Percentiles rank a stretch among this genome's conserved stretches.
These are phyloP conservation scores for Passalora sequoiae DNA, from an alignment of 2,329 filamentous ascomycete species.

Conservation along the genomic window DNA sequence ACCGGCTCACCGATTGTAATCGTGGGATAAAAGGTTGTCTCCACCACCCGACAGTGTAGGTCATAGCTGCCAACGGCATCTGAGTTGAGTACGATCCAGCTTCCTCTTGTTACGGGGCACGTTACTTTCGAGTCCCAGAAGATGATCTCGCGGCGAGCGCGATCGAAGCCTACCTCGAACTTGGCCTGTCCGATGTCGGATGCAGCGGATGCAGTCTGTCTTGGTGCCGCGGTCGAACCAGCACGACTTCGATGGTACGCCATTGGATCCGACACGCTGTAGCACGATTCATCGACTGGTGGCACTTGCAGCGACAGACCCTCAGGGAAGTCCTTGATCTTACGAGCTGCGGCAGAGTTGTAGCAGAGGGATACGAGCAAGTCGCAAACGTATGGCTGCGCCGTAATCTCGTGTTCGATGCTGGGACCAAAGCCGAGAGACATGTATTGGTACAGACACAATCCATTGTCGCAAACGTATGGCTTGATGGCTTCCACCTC, in stretches of 20 bases:
- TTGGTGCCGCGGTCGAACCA: not conserved
- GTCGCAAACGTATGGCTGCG: constrained; percentile 77
- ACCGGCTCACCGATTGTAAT: constrained; percentile 35
- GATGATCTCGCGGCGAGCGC: constrained; percentile 39
- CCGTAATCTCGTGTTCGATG: constrained; percentile 76
- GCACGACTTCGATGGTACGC: not conserved
- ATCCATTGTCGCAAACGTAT: constrained; percentile 64
- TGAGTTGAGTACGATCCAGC: constrained; percentile 47
- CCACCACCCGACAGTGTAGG: constrained; percentile 48
- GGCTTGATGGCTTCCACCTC: constrained; percentile 68
- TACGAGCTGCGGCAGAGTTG: constrained; percentile 43
- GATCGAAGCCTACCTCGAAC: constrained; percentile 33
- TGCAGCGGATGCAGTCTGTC: not conserved
- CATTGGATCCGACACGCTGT: constrained; percentile 8
- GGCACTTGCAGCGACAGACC: constrained; percentile 55
- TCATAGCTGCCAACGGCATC: constrained; percentile 14
- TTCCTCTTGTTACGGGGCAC: constrained; percentile 40
- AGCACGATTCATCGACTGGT: constrained; percentile 20
- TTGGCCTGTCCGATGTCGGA: constrained; percentile 2
- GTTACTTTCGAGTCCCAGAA: constrained; percentile 29
- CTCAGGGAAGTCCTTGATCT: constrained; percentile 51
- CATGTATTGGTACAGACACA: constrained; percentile 88
- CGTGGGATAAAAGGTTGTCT: constrained; percentile 43
- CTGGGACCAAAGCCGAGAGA: constrained; percentile 77
- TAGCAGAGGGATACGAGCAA: constrained; percentile 80